phyloP scores from a whole-genome alignment of 2,329 filamentous ascomycete species.

The Fusarium floridanum region DNA sequence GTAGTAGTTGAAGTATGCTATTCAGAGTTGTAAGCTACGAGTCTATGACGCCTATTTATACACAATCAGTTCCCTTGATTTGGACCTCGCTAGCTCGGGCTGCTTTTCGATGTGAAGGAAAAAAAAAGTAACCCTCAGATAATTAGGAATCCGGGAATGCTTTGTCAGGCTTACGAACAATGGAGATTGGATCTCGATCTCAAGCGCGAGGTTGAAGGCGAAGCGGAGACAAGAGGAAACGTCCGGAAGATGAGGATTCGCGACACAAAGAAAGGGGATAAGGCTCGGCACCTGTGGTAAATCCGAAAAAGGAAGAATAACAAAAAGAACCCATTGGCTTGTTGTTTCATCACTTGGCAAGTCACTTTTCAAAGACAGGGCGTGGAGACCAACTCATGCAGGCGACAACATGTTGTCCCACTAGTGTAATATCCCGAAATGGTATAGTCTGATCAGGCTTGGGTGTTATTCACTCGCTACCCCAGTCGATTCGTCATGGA shows the following conservation, averaged over 20 bases:
- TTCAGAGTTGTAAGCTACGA: neutral
- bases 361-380: neutral
- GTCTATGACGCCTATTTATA: neutral
- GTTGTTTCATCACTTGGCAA: neutral
- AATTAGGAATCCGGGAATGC: neutral
- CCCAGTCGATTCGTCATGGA: neutral
- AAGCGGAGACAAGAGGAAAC: neutral
- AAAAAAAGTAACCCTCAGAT: neutral
- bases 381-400: neutral
- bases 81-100: neutral
- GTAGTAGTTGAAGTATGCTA: neutral
- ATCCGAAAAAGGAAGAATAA: neutral
- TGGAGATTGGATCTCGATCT: neutral
- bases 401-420: neutral
- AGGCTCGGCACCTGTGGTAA: neutral
- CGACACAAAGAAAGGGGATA: neutral
- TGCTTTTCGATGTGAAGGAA: neutral
- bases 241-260: neutral
- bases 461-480: neutral
- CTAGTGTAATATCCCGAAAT: slow-evolving; percentile 6
- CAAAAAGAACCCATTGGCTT: neutral
- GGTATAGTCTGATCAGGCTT: neutral
- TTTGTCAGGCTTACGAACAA: neutral
- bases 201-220: neutral
- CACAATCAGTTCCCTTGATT: neutral